phyloP scores from a whole-genome alignment of 257 asterid genomes.

The Osmanthus fragrans region DNA sequence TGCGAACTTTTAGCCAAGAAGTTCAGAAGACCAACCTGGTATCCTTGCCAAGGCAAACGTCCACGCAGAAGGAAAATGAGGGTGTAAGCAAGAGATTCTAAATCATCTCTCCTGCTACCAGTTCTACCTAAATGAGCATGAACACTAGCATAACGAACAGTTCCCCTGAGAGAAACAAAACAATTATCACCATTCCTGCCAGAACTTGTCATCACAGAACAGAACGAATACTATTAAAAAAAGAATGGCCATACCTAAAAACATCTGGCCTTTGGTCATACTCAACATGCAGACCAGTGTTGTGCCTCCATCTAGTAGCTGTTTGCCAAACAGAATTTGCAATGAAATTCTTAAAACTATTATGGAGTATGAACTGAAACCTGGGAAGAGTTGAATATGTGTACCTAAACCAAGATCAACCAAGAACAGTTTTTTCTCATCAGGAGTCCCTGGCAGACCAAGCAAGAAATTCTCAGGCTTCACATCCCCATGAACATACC shows the following conservation, averaged over 20 bases:
- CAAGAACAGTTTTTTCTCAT: conserved; percentile 58
- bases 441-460: conserved; percentile 55
- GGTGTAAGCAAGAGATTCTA: conserved; percentile 89
- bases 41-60: conserved; percentile 94
- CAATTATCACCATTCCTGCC: conserved; percentile 20
- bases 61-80: conserved; percentile 80
- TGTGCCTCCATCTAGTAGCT: conserved; percentile 81
- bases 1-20: background rate
- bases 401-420: conserved; percentile 75
- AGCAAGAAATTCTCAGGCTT: conserved; percentile 71
- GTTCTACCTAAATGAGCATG: conserved; percentile 92
- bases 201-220: background rate
- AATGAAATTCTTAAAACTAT: background rate
- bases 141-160: conserved; percentile 88
- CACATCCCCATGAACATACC: conserved; percentile 70
- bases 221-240: background rate
- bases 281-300: conserved; percentile 60
- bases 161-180: conserved; percentile 62
- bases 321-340: conserved; percentile 25
- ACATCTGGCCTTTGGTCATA: conserved; percentile 89
- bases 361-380: conserved; percentile 15
- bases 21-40: conserved; percentile 54
- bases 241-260: conserved; percentile 50
- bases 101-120: conserved; percentile 80
- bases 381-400: conserved; percentile 15